These are phyloP conservation scores for Arachis hypogaea DNA, from an alignment of 306 rosid genomes.

Conservation along the genomic window DNA sequence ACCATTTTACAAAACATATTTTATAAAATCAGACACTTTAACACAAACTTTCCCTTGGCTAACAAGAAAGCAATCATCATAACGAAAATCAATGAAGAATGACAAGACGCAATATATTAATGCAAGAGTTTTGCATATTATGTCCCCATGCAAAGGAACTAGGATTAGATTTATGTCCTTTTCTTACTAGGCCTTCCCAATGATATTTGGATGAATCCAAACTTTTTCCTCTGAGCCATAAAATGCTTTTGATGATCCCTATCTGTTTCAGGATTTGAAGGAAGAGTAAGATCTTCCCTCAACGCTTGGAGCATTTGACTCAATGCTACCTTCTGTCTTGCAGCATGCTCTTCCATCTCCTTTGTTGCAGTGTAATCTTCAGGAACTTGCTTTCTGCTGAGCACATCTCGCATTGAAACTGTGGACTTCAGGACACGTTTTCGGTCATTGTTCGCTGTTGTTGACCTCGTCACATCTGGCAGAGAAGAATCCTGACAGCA, in stretches of 20 bases:
- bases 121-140: slow-evolving; percentile 26
- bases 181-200: slow-evolving; percentile 68
- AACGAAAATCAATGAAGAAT: slow-evolving; percentile 32
- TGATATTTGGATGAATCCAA: slow-evolving; percentile 88
- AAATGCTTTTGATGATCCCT: slow-evolving; percentile 57
- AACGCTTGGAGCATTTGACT: slow-evolving; percentile 90
- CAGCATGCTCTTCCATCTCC: slow-evolving; percentile 56
- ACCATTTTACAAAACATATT: background rate
- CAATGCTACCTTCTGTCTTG: slow-evolving; percentile 74
- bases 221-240: slow-evolving; percentile 67
- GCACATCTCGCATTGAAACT: slow-evolving; percentile 88
- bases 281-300: slow-evolving; percentile 65
- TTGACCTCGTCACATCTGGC: slow-evolving; percentile 36
- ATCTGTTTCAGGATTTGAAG: slow-evolving; percentile 61
- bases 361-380: slow-evolving; percentile 49
- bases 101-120: slow-evolving; percentile 22
- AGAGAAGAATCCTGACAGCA: slow-evolving; percentile 47
- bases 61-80: slow-evolving; percentile 14
- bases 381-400: slow-evolving; percentile 72
- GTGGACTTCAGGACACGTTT: slow-evolving; percentile 64
- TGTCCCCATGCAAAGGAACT: slow-evolving; percentile 36
- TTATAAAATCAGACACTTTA: slow-evolving; percentile 24
- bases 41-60: slow-evolving; percentile 3
- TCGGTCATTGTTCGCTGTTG: slow-evolving; percentile 30
- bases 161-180: slow-evolving; percentile 52